Evolutionary conservation across 352 stramenopile species (phyloP).

Genomic region (Globisporangium radiosum): DNA sequence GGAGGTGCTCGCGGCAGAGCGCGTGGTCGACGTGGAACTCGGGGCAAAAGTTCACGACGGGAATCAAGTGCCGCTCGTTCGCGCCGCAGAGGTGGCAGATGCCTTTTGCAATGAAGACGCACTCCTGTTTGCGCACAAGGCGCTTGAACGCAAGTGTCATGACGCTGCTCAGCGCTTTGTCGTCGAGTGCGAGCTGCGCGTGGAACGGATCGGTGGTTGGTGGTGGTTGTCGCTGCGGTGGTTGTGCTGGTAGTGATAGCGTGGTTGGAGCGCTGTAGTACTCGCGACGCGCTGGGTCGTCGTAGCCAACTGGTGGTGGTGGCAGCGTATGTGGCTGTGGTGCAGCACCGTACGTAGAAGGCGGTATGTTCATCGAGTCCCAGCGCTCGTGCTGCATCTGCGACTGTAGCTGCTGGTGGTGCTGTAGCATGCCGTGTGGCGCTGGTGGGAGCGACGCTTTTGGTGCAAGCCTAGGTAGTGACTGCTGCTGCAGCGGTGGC

Average conservation of each 20-base stretch:
- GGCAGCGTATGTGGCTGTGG: neutral
- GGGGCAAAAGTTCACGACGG: slow-evolving; percentile 75
- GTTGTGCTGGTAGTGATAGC: no score
- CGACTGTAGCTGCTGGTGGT: neutral
- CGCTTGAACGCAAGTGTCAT: slow-evolving; percentile 52
- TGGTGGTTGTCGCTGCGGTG: neutral
- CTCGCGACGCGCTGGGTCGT: neutral
- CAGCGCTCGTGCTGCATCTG: slow-evolving; percentile 5
- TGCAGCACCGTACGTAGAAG: neutral
- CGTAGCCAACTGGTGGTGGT: neutral
- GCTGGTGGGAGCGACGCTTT: neutral
- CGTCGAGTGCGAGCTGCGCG: slow-evolving; percentile 31
- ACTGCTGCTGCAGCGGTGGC: neutral
- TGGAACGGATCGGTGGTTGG: slow-evolving; percentile 1
- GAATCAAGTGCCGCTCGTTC: slow-evolving; percentile 37
- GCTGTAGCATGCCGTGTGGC: neutral
- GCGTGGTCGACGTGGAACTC: slow-evolving; percentile 58
- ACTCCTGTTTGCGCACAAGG: slow-evolving; percentile 47
- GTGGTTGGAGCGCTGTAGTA: neutral
- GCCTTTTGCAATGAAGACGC: slow-evolving; percentile 69
- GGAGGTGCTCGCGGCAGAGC: slow-evolving; percentile 66
- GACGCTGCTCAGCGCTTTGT: slow-evolving; percentile 28
- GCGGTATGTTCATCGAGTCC: neutral
- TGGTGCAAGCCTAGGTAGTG: neutral
- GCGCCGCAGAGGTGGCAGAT: slow-evolving; percentile 60